Percentiles rank a stretch among this genome's conserved stretches.
Conservation (phyloP, 257 asterid genomes). For the Voacanga thouarsii region DNA sequence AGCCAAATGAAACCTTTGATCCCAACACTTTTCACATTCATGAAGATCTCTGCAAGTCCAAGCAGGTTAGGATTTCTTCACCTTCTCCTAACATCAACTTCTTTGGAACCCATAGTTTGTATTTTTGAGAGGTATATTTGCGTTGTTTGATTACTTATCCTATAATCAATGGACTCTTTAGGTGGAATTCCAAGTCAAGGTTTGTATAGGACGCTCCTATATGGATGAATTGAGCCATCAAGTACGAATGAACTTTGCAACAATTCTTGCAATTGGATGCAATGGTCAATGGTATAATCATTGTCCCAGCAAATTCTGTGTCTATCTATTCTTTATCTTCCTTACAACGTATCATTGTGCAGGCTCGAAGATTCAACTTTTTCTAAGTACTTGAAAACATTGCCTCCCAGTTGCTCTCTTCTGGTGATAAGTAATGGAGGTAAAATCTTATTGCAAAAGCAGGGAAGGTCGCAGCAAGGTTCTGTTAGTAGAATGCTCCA, state of each 20-base stretch:
- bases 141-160: neutral
- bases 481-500: slow-evolving; percentile 32
- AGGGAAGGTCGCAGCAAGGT: slow-evolving; percentile 77
- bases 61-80: slow-evolving; percentile 26
- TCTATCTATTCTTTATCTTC: neutral
- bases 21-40: slow-evolving; percentile 56
- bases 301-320: neutral
- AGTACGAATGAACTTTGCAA: slow-evolving; percentile 59
- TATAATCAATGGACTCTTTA: slow-evolving; percentile 12
- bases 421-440: slow-evolving; percentile 61
- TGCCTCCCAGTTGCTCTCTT: slow-evolving; percentile 85
- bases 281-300: slow-evolving; percentile 24
- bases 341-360: slow-evolving; percentile 20
- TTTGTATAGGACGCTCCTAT: slow-evolving; percentile 52
- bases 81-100: neutral
- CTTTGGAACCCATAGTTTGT: neutral
- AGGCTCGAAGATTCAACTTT: slow-evolving; percentile 42
- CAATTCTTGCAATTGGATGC: slow-evolving; percentile 40
- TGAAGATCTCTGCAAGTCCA: slow-evolving; percentile 47
- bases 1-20: slow-evolving; percentile 47
- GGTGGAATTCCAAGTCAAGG: slow-evolving; percentile 81
- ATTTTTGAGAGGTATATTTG: neutral
- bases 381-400: slow-evolving; percentile 43
- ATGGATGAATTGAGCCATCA: slow-evolving; percentile 56
- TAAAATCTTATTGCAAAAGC: slow-evolving; percentile 45